A percentile compares a stretch with the other conserved stretches of the same genome.
phyloP scores from a whole-genome alignment of 768 basidiomycete species.

The Russula brevipes region DNA sequence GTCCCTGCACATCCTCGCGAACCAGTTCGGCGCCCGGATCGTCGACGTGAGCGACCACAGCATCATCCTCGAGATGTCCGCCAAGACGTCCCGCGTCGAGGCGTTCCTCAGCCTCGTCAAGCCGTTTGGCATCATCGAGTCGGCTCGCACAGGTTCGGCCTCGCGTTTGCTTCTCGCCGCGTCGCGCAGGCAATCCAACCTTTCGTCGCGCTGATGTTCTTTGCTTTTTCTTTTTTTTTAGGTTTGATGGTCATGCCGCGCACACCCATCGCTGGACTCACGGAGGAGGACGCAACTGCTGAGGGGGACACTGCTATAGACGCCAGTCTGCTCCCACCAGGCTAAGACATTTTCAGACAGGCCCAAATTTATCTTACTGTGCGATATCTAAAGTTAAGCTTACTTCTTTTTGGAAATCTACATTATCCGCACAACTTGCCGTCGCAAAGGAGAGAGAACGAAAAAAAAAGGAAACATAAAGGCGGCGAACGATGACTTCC shows the following conservation, averaged over 20 bases:
- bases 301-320: slow-evolving; percentile 65
- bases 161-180: neutral
- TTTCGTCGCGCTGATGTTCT: neutral
- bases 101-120: slow-evolving; percentile 88
- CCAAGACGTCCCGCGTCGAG: slow-evolving; percentile 86
- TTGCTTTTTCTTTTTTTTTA: slow-evolving; percentile 31
- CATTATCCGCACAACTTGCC: neutral
- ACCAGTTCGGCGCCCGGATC: slow-evolving; percentile 88
- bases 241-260: slow-evolving; percentile 98
- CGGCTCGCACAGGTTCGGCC: slow-evolving; percentile 79
- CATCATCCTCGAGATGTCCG: slow-evolving; percentile 91
- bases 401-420: neutral
- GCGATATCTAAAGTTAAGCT: neutral
- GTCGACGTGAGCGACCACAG: slow-evolving; percentile 94
- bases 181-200: neutral
- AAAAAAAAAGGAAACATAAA: neutral
- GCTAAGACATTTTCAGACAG: slow-evolving; percentile 42
- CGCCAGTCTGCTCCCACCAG: slow-evolving; percentile 89
- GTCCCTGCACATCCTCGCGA: slow-evolving; percentile 76
- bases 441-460: neutral
- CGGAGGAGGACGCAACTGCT: slow-evolving; percentile 51
- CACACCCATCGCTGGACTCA: slow-evolving; percentile 68
- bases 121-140: slow-evolving; percentile 94
- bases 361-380: neutral
- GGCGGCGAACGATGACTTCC: neutral